Conservation (phyloP, 306 rosid species). For the Argentina anserina region DNA sequence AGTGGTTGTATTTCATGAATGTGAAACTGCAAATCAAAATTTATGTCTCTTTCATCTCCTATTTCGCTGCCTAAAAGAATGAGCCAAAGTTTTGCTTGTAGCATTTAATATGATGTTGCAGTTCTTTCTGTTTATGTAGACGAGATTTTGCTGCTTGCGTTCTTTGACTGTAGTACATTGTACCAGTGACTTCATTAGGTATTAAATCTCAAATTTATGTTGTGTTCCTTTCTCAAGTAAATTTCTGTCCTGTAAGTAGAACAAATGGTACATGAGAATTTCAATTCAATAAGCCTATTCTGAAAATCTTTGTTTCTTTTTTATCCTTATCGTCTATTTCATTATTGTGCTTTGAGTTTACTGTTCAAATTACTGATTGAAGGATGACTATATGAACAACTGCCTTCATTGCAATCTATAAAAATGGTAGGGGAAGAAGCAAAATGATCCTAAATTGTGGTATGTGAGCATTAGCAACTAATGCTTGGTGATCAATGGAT, state of each 20-base stretch:
- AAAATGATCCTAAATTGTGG: not conserved
- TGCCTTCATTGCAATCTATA: not conserved
- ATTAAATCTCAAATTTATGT: not conserved
- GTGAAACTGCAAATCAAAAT: not conserved
- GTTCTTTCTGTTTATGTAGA: not conserved
- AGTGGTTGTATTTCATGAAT: constrained; percentile 1
- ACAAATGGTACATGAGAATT: not conserved
- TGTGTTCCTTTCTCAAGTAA: not conserved
- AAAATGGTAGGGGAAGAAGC: not conserved
- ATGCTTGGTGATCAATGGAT: not conserved
- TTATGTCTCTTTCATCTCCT: not conserved
- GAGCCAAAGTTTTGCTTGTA: not conserved
- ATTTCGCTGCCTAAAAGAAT: not conserved
- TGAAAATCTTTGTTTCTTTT: not conserved
- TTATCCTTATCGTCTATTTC: not conserved
- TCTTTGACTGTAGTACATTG: not conserved
- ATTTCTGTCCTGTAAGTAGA: not conserved
- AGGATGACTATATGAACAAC: not conserved
- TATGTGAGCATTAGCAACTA: not conserved
- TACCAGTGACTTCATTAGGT: not conserved
- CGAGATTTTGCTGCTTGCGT: not conserved
- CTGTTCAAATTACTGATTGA: not conserved
- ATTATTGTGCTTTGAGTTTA: not conserved
- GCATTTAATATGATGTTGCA: not conserved
- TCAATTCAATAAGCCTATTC: not conserved